Conservation (phyloP, 345 rosid genomes). For the Bretschneidera sinensis region DNA sequence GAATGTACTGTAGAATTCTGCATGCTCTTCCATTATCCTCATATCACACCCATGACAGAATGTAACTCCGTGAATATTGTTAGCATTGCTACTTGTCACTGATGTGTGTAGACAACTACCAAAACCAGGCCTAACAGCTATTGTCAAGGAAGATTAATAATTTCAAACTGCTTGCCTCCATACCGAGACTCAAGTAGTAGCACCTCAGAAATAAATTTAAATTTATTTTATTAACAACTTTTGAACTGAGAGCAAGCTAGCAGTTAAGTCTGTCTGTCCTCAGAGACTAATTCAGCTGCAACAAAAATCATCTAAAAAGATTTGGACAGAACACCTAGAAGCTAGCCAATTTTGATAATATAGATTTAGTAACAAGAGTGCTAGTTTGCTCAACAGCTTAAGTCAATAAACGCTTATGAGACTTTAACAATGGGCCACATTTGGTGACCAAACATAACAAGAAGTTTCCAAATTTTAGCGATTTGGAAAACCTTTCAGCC, state of each 20-base stretch:
- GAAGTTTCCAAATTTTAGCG: constrained; percentile 69
- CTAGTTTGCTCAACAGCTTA: constrained; percentile 56
- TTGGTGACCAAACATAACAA: constrained; percentile 51
- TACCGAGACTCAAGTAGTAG: background rate
- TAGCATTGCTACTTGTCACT: too few relatives aligned
- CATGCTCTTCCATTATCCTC: background rate
- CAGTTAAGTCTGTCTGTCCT: background rate
- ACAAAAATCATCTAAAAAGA: background rate
- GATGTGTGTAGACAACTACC: too few relatives aligned
- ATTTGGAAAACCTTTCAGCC: constrained; percentile 44
- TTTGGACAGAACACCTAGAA: constrained; percentile 26
- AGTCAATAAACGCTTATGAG: constrained; percentile 43
- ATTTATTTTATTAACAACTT: background rate
- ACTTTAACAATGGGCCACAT: constrained; percentile 37
- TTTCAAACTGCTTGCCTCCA: background rate
- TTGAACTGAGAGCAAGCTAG: background rate
- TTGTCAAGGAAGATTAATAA: background rate
- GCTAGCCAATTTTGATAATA: constrained; percentile 49
- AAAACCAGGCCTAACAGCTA: background rate
- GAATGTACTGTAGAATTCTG: too few relatives aligned
- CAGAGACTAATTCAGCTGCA: background rate
- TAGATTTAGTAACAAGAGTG: constrained; percentile 61
- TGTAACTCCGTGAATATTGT: too few relatives aligned
- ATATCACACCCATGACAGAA: background rate
- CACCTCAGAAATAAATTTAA: background rate